Percentiles rank a stretch among this genome's conserved stretches.
Conservation (phyloP, 306 rosid species). For the Gynostemma pentaphyllum region DNA sequence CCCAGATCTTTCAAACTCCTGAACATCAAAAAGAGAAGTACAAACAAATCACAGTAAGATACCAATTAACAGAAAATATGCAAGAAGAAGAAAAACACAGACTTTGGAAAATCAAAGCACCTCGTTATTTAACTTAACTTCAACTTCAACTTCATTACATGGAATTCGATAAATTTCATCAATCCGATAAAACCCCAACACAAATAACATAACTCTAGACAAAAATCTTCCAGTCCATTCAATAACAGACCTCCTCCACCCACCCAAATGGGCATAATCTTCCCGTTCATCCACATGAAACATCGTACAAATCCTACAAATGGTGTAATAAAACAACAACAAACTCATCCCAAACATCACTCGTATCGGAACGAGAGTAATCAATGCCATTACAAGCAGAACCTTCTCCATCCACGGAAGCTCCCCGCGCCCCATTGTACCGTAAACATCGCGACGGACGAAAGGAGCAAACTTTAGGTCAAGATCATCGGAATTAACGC, state of each 20-base stretch:
- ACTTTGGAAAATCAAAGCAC: constrained; percentile 26
- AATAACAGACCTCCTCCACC: constrained; percentile 64
- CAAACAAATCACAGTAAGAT: neutral
- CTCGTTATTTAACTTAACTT: constrained; percentile 23
- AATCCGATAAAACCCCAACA: constrained; percentile 94
- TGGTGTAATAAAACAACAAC: constrained; percentile 46
- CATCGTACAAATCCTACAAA: constrained; percentile 69
- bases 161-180: constrained; percentile 23
- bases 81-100: neutral
- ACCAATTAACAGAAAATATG: neutral
- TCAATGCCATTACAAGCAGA: constrained; percentile 45
- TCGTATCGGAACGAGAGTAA: constrained; percentile 70
- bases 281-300: constrained; percentile 57
- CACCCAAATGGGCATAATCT: constrained; percentile 71
- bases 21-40: constrained; percentile 10
- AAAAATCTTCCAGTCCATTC: constrained; percentile 46
- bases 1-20: constrained; percentile 62
- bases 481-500: constrained; percentile 46
- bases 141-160: constrained; percentile 5
- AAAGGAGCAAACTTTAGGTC: constrained; percentile 76
- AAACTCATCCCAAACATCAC: constrained; percentile 30
- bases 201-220: constrained; percentile 67
- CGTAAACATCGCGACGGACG: constrained; percentile 66
- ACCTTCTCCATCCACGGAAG: constrained; percentile 59
- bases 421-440: constrained; percentile 89